Conservation (phyloP, 192 early-diverging fungal species). For the Funneliformis mosseae region DNA sequence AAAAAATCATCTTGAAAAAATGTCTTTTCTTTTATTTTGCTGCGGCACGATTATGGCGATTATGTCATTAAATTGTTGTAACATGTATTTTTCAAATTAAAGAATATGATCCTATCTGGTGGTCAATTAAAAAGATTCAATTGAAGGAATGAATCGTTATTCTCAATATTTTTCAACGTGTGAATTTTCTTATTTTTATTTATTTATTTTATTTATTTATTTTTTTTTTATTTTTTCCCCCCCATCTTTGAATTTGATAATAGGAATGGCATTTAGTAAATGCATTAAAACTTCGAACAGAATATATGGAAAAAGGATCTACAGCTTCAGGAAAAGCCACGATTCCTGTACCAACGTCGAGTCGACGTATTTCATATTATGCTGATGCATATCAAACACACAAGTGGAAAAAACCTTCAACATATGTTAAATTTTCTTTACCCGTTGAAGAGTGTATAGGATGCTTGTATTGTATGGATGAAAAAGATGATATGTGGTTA, state of each 20-base stretch:
- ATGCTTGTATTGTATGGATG: conserved; percentile 88
- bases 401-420: conserved; percentile 71
- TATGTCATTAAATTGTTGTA: conserved; percentile 16
- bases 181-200: conserved; percentile 2
- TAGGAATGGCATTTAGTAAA: conserved; percentile 14
- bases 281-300: neutral
- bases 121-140: neutral
- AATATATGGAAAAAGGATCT: neutral
- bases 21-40: neutral
- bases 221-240: conserved; percentile 17
- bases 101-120: neutral
- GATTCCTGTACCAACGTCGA: conserved; percentile 83
- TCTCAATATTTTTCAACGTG: too few species aligned
- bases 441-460: conserved; percentile 87
- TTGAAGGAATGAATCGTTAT: too few species aligned
- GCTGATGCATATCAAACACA: conserved; percentile 65
- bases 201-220: neutral
- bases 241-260: conserved; percentile 48
- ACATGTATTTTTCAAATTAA: conserved; percentile 2
- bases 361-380: conserved; percentile 66
- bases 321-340: conserved; percentile 97
- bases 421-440: conserved; percentile 84
- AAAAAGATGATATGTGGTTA: conserved; percentile 79
- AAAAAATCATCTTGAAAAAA: conserved; percentile 10
- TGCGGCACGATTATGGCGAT: neutral